These are phyloP conservation scores for Eucalyptus cladocalyx DNA, from an alignment of 345 rosid species.

Conservation along the genomic window DNA sequence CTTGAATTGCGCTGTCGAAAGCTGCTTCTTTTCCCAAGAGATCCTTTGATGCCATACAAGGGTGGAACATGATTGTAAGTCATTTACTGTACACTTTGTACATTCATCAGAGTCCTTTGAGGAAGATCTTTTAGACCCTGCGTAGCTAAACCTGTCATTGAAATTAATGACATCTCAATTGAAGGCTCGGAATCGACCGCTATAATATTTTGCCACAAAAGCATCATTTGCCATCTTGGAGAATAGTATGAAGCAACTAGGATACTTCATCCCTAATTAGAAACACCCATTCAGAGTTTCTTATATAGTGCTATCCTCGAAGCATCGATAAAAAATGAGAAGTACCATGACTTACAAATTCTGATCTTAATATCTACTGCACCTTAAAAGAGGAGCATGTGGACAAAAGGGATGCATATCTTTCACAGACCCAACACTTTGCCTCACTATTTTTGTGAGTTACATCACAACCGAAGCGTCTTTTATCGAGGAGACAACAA, in stretches of 20 bases:
- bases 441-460: not conserved
- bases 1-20: not conserved
- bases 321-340: not conserved
- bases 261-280: not conserved
- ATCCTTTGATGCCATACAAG: not conserved
- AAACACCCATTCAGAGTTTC: not conserved
- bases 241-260: not conserved
- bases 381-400: not conserved
- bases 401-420: not conserved
- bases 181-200: not conserved
- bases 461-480: not conserved
- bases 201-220: not conserved
- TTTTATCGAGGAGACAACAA: not conserved
- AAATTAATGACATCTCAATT: not conserved
- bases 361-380: not conserved
- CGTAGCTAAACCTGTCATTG: not conserved
- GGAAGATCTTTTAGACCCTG: not conserved
- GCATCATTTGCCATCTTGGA: not conserved
- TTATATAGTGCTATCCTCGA: not conserved
- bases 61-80: not conserved
- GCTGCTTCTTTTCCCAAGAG: not conserved
- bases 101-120: not conserved
- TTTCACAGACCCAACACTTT: not conserved
- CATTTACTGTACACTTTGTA: not conserved
- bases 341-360: not conserved